These are phyloP conservation scores for Crepidotus variabilis DNA, from an alignment of 768 basidiomycete species.

Conservation along the genomic window DNA sequence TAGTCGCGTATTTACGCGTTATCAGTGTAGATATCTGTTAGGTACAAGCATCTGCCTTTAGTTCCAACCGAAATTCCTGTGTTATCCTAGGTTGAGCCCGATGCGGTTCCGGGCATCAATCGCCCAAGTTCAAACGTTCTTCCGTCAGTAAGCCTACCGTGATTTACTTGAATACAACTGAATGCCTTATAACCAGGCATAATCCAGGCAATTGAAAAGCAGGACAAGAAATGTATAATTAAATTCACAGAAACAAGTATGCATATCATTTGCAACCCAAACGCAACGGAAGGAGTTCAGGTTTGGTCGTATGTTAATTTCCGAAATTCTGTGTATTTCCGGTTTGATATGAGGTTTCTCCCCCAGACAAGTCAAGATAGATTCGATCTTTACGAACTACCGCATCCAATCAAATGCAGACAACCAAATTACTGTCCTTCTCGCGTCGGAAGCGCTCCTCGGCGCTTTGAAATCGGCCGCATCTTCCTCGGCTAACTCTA, in stretches of 20 bases:
- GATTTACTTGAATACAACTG: background rate
- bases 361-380: constrained; percentile 61
- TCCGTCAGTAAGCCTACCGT: constrained; percentile 23
- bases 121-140: constrained; percentile 27
- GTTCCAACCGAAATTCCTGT: too few relatives aligned
- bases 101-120: constrained; percentile 32
- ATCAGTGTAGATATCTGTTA: background rate
- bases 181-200: constrained; percentile 46
- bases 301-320: constrained; percentile 61
- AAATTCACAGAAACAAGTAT: constrained; percentile 72
- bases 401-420: constrained; percentile 84
- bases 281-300: constrained; percentile 80
- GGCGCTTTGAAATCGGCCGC: constrained; percentile 68
- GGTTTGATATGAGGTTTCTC: background rate
- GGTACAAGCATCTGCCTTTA: too few relatives aligned
- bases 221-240: constrained; percentile 82
- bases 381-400: constrained; percentile 69
- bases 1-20: background rate
- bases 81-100: background rate
- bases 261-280: constrained; percentile 80
- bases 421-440: constrained; percentile 75
- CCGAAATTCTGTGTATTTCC: background rate
- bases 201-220: constrained; percentile 77
- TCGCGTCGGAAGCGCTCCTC: constrained; percentile 72
- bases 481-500: constrained; percentile 35